Evolutionary conservation across 495 filamentous ascomycete genomes (phyloP).

Genomic region (Trichoderma gamsii): DNA sequence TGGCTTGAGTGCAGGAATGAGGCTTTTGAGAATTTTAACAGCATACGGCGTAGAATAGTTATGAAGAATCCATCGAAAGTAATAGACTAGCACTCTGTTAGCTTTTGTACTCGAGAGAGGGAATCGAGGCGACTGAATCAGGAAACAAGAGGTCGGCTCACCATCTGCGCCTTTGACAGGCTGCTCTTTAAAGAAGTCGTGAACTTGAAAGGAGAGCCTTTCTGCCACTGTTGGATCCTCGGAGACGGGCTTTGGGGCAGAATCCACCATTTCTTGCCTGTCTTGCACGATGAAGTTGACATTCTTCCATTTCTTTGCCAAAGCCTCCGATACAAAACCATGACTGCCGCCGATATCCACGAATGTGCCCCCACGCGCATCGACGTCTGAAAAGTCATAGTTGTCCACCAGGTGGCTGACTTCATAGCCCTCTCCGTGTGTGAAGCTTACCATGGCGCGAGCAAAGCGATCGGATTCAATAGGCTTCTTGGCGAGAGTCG

Average conservation of each 20-base stretch:
- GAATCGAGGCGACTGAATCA: background rate
- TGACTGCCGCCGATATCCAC: constrained; percentile 53
- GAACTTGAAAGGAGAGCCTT: constrained; percentile 39
- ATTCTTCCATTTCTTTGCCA: constrained; percentile 41
- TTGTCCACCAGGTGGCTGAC: constrained; percentile 37
- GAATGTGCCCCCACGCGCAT: constrained; percentile 35
- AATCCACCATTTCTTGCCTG: constrained; percentile 38
- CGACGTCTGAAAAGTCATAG: constrained; percentile 40
- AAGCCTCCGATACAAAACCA: constrained; percentile 46
- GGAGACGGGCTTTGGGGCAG: constrained; percentile 36
- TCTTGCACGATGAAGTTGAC: constrained; percentile 56
- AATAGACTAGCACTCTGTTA: constrained; percentile 37
- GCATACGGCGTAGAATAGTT: constrained; percentile 55
- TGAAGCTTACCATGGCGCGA: constrained; percentile 45
- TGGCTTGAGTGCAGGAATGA: constrained; percentile 51
- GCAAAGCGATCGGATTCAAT: constrained; percentile 45
- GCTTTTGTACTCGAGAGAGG: background rate
- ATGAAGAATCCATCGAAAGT: constrained; percentile 54
- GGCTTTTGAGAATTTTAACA: constrained; percentile 43
- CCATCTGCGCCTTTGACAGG: constrained; percentile 45
- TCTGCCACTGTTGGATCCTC: constrained; percentile 34
- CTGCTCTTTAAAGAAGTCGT: constrained; percentile 54
- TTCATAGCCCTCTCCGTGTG: constrained; percentile 46
- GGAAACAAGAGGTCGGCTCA: constrained; percentile 17
- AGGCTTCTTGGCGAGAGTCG: constrained; percentile 41